A percentile compares a stretch with the other conserved stretches of the same genome.
phyloP scores from a whole-genome alignment of 306 rosid genomes.

The Vigna angularis region DNA sequence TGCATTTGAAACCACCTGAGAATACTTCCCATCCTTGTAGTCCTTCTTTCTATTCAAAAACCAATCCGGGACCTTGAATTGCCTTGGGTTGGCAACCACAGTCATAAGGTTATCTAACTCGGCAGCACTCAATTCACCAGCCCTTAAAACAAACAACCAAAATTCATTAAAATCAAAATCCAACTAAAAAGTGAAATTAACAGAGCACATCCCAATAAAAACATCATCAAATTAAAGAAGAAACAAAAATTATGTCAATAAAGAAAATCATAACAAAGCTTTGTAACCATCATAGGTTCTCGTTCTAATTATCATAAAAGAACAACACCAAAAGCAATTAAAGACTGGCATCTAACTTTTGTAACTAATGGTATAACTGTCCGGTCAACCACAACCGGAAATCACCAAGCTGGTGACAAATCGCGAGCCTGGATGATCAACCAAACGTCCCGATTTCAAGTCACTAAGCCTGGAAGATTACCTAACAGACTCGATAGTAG shows the following conservation, averaged over 20 bases:
- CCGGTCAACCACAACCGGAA: too few relatives aligned
- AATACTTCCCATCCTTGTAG: slow-evolving; percentile 19
- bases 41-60: slow-evolving; percentile 15
- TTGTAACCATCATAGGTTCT: not conserved
- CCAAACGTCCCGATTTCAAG: too few relatives aligned
- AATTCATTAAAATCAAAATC: not conserved
- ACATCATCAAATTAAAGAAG: not conserved
- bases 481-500: too few relatives aligned
- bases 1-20: slow-evolving; percentile 14
- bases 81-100: slow-evolving; percentile 21
- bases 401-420: too few relatives aligned
- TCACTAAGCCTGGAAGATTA: too few relatives aligned
- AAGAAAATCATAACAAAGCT: not conserved
- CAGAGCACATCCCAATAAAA: not conserved
- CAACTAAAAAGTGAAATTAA: not conserved
- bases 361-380: too few relatives aligned
- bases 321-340: not conserved
- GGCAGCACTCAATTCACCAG: slow-evolving; percentile 17
- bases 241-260: not conserved
- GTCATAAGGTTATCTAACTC: slow-evolving; percentile 18
- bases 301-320: not conserved
- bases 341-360: not conserved
- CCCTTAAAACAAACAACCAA: not conserved
- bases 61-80: slow-evolving; percentile 30
- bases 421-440: too few relatives aligned